Evolutionary conservation across 108 stramenopile species (phyloP).

Genomic region (Nannochloropsis salina): DNA sequence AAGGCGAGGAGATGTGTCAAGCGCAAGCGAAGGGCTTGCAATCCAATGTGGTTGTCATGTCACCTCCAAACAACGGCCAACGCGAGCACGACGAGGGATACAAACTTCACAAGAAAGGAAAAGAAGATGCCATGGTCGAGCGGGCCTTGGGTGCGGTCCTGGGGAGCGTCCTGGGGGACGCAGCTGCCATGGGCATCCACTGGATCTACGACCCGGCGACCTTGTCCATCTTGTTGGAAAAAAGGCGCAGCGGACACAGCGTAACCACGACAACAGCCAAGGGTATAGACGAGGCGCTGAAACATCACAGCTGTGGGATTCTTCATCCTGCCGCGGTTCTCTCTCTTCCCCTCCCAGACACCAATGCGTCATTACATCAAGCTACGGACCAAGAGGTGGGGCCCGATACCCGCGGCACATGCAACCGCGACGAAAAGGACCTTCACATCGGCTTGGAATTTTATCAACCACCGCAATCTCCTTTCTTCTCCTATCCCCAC

Average conservation of each 20-base stretch:
- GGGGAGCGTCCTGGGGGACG: conserved; percentile 12
- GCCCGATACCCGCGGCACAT: too few species aligned
- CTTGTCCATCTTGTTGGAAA: background rate
- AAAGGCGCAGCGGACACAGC: background rate
- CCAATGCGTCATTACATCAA: too few species aligned
- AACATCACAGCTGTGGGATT: too few species aligned
- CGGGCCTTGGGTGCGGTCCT: background rate
- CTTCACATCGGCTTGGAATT: background rate
- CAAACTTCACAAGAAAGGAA: background rate
- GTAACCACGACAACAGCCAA: too few species aligned
- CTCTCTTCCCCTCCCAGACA: too few species aligned
- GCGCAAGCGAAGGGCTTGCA: background rate
- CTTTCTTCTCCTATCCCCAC: conserved; percentile 15
- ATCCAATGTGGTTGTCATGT: too few species aligned
- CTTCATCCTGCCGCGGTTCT: too few species aligned
- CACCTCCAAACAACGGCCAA: too few species aligned
- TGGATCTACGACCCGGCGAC: background rate
- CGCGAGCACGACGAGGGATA: background rate
- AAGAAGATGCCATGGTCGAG: background rate
- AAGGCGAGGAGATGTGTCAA: background rate
- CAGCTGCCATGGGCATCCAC: background rate
- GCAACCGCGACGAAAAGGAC: background rate
- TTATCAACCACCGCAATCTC: background rate
- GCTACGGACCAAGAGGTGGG: too few species aligned
- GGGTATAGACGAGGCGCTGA: too few species aligned